phyloP scores from a whole-genome alignment of 1,284 basidiomycete genomes.

The Schizophyllum amplum region DNA sequence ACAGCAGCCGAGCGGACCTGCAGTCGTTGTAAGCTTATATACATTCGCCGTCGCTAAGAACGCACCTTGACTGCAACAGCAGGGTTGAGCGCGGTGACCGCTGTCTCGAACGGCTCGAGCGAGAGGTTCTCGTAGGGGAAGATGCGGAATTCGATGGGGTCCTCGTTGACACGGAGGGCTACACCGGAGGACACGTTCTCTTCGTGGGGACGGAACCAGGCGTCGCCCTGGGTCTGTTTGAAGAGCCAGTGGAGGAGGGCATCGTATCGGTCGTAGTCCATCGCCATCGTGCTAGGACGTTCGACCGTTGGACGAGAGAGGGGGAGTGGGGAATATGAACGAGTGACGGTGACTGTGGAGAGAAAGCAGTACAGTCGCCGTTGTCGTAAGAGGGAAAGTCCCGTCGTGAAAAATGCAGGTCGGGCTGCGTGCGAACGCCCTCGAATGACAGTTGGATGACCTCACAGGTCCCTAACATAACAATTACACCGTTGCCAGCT shows the following conservation, averaged over 20 bases:
- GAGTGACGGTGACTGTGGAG: background rate
- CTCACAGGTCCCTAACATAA: background rate
- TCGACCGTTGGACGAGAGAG: background rate
- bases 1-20: constrained; percentile 60
- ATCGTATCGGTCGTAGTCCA: constrained; percentile 49
- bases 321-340: constrained; percentile 1
- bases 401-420: background rate
- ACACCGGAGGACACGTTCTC: constrained; percentile 62
- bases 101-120: constrained; percentile 67
- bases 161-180: constrained; percentile 51
- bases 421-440: background rate
- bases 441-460: background rate
- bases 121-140: constrained; percentile 66
- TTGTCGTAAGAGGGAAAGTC: background rate
- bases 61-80: constrained; percentile 73
- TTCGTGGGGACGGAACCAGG: constrained; percentile 67
- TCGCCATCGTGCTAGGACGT: constrained; percentile 12
- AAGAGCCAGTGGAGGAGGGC: constrained; percentile 43
- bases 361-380: background rate
- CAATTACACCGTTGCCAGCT: background rate
- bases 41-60: background rate
- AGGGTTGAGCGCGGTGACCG: constrained; percentile 67
- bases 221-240: constrained; percentile 59
- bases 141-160: constrained; percentile 45
- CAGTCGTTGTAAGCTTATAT: background rate